These are phyloP conservation scores for Rosa hybrid DNA, from an alignment of 331 rosid genomes.

Conservation along the genomic window DNA sequence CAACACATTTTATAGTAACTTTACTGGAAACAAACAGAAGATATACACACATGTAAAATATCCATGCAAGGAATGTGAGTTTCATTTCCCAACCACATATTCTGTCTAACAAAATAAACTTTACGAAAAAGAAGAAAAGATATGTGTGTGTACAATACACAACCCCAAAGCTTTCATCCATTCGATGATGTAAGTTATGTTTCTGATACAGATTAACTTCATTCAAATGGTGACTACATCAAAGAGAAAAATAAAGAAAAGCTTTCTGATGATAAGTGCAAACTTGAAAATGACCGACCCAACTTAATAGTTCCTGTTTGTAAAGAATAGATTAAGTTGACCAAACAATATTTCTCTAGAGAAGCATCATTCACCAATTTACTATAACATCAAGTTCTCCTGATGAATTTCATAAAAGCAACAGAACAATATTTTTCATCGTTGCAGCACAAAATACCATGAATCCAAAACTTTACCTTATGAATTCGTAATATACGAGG, in stretches of 20 bases:
- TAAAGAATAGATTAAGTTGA: neutral
- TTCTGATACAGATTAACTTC: neutral
- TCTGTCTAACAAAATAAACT: neutral
- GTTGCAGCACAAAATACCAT: neutral
- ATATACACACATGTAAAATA: neutral
- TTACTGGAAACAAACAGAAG: neutral
- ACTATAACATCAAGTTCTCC: neutral
- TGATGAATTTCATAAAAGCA: neutral
- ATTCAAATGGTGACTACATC: neutral
- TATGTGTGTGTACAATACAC: neutral
- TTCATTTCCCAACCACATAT: neutral
- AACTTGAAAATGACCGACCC: neutral
- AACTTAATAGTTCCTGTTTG: neutral
- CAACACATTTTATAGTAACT: neutral
- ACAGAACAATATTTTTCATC: neutral
- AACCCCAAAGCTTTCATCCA: neutral
- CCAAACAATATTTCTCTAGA: neutral
- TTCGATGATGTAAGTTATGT: neutral
- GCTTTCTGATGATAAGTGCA: neutral
- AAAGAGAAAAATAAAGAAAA: neutral
- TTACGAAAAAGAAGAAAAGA: neutral
- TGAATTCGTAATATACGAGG: slow-evolving; percentile 96
- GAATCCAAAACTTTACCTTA: slow-evolving; percentile 55
- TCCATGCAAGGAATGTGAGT: neutral
- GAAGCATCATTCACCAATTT: neutral